phyloP scores from a whole-genome alignment of 345 rosid species.

The Arabidopsis thaliana region DNA sequence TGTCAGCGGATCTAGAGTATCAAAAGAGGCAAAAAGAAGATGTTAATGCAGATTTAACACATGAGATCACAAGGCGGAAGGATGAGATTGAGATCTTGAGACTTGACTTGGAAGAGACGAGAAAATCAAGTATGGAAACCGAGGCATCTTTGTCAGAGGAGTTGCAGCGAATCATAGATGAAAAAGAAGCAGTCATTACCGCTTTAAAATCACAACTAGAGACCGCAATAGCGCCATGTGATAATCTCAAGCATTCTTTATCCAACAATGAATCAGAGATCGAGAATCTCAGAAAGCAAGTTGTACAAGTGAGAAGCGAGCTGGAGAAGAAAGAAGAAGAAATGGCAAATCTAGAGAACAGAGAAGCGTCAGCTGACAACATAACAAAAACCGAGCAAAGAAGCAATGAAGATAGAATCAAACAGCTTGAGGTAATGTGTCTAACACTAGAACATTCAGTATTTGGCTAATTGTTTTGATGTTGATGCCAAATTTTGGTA shows the following conservation, averaged over 20 bases:
- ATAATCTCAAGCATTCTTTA: constrained; percentile 56
- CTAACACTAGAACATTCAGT: not conserved
- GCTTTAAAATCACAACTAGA: constrained; percentile 57
- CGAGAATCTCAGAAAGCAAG: constrained; percentile 68
- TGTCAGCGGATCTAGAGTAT: constrained; percentile 55
- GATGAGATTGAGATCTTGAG: constrained; percentile 51
- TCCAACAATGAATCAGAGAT: constrained; percentile 63
- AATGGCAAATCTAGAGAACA: constrained; percentile 56
- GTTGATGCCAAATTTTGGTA: constrained; percentile 18
- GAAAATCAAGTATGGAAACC: constrained; percentile 44
- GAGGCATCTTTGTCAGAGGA: constrained; percentile 51
- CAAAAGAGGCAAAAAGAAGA: constrained; percentile 60
- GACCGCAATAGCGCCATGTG: constrained; percentile 49
- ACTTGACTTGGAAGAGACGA: constrained; percentile 39
- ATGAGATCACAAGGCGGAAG: constrained; percentile 52
- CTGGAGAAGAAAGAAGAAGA: constrained; percentile 72
- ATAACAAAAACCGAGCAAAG: constrained; percentile 44
- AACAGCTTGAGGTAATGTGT: constrained; percentile 66
- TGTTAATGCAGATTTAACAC: constrained; percentile 43
- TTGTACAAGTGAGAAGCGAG: constrained; percentile 60
- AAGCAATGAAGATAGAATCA: constrained; percentile 56
- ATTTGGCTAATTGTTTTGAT: not conserved
- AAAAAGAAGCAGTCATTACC: constrained; percentile 54
- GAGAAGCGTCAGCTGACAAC: constrained; percentile 47
- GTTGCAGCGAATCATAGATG: constrained; percentile 55